Evolutionary conservation across 768 basidiomycete species (phyloP).

Genomic region (Hortiboletus campestris): DNA sequence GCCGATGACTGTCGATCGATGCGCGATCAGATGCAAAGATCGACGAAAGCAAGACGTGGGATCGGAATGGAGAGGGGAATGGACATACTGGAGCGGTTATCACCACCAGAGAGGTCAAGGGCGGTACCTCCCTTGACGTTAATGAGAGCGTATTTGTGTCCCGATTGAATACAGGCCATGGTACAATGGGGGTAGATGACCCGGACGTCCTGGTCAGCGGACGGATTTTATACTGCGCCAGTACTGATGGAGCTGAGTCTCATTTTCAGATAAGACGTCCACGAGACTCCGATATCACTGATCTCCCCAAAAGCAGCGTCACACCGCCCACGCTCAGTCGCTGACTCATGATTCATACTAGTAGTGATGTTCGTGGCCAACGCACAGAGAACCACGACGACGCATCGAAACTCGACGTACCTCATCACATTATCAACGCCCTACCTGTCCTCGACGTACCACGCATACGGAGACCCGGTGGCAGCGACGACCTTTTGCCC

Average conservation of each 20-base stretch:
- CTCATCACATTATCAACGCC: conserved; percentile 38
- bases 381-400: background rate
- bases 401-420: conserved; percentile 29
- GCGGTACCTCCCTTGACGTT: conserved; percentile 54
- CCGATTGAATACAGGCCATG: conserved; percentile 33
- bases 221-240: background rate
- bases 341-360: too few species aligned
- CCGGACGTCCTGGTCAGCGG: background rate
- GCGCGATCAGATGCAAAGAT: too few species aligned
- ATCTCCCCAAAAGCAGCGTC: too few species aligned
- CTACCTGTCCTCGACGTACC: conserved; percentile 52
- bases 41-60: too few species aligned
- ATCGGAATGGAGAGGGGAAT: too few species aligned
- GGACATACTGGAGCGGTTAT: conserved; percentile 45
- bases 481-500: conserved; percentile 43
- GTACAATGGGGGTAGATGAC: background rate
- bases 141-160: conserved; percentile 43
- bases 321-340: too few species aligned
- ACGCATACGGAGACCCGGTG: conserved; percentile 36
- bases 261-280: too few species aligned
- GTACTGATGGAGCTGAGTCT: too few species aligned
- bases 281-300: too few species aligned
- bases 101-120: conserved; percentile 54
- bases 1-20: conserved; percentile 44
- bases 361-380: background rate